phyloP scores from a whole-genome alignment of 1,284 basidiomycete genomes.

The Austroboletus niveus region DNA sequence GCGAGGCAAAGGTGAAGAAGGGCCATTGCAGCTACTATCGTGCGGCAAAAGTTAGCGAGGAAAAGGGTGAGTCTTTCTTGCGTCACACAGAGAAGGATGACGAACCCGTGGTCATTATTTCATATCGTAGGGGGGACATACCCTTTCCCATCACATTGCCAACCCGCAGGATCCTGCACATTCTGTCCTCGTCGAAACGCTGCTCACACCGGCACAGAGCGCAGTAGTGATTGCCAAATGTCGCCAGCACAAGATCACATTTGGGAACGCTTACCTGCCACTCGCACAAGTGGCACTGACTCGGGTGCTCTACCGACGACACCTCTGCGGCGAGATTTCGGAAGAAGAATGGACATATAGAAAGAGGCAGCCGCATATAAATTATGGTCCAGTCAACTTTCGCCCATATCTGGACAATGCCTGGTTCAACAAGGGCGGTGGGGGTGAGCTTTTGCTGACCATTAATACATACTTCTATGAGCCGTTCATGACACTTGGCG shows the following conservation, averaged over 20 bases:
- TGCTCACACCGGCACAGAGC: slow-evolving; percentile 31
- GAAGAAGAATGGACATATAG: slow-evolving; percentile 54
- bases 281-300: slow-evolving; percentile 32
- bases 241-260: slow-evolving; percentile 43
- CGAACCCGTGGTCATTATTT: neutral
- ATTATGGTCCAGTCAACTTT: slow-evolving; percentile 43
- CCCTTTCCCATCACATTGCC: slow-evolving; percentile 43
- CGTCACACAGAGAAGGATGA: neutral
- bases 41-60: slow-evolving; percentile 30
- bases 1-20: slow-evolving; percentile 46
- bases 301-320: slow-evolving; percentile 47
- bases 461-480: neutral
- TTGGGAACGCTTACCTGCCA: slow-evolving; percentile 50
- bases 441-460: neutral
- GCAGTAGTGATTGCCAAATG: slow-evolving; percentile 37
- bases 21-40: slow-evolving; percentile 44
- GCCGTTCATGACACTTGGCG: neutral
- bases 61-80: neutral
- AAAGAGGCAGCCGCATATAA: slow-evolving; percentile 46
- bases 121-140: slow-evolving; percentile 51
- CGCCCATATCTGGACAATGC: slow-evolving; percentile 47
- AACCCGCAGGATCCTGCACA: slow-evolving; percentile 37
- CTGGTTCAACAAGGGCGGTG: slow-evolving; percentile 36
- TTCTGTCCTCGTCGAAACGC: slow-evolving; percentile 25
- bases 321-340: slow-evolving; percentile 45